phyloP scores from a whole-genome alignment of 306 rosid genomes.

The Sesbania bispinosa region DNA sequence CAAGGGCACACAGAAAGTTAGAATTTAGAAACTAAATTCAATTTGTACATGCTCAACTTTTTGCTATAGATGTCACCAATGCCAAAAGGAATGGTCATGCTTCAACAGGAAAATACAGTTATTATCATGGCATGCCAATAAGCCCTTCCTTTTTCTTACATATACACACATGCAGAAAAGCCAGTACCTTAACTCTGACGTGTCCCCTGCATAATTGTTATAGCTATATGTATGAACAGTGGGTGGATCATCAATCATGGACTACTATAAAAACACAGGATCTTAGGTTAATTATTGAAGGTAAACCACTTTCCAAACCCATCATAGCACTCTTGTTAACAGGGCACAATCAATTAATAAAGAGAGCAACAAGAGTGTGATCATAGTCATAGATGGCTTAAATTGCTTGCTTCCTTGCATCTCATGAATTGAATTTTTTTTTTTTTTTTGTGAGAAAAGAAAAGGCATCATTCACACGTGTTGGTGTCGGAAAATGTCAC shows the following conservation, averaged over 20 bases:
- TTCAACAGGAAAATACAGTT: background rate
- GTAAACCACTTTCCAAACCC: constrained; percentile 13
- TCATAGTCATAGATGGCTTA: background rate
- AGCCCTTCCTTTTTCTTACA: background rate
- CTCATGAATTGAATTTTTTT: too few relatives aligned
- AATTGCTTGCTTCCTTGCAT: too few relatives aligned
- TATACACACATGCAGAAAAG: background rate
- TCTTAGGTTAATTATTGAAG: background rate
- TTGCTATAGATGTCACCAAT: background rate
- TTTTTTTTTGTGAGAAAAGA: too few relatives aligned
- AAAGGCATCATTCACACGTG: constrained; percentile 27
- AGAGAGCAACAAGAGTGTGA: background rate
- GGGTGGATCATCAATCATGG: background rate
- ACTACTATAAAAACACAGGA: background rate
- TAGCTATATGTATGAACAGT: background rate
- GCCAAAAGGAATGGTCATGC: too few relatives aligned
- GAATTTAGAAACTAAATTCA: background rate
- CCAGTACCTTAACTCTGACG: background rate
- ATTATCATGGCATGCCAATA: background rate
- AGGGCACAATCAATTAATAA: background rate
- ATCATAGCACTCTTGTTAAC: background rate
- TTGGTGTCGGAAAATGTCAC: constrained; percentile 31
- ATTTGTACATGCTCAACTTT: background rate
- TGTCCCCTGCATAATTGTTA: background rate
- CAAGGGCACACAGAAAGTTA: background rate